A percentile compares a stretch with the other conserved stretches of the same genome.
Evolutionary conservation across 257 asterid genomes (phyloP).

Genomic region (Cruciata laevipes): DNA sequence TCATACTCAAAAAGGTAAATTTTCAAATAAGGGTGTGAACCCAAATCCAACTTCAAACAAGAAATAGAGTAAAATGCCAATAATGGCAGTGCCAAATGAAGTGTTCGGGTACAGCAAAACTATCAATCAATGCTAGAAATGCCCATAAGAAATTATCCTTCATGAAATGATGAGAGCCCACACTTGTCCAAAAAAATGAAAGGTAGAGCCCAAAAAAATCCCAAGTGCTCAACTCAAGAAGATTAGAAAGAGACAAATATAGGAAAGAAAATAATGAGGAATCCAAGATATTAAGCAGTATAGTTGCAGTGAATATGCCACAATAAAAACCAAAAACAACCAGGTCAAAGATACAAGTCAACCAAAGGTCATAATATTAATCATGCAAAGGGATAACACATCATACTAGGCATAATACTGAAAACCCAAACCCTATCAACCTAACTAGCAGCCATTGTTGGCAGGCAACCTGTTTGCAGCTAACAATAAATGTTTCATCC

Average conservation of each 20-base stretch:
- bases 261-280: not conserved
- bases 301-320: not conserved
- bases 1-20: not conserved
- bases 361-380: not conserved
- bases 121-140: not conserved
- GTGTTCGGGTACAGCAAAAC: not conserved
- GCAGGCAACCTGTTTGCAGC: not conserved
- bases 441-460: not conserved
- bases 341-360: not conserved
- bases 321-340: not conserved
- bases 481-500: not conserved
- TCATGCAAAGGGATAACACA: not conserved
- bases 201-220: not conserved
- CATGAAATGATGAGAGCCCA: not conserved
- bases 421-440: not conserved
- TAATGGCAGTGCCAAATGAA: too few species aligned
- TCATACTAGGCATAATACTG: not conserved
- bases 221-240: not conserved
- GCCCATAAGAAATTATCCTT: not conserved
- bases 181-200: not conserved
- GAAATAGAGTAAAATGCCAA: not conserved
- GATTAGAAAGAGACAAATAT: not conserved
- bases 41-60: not conserved
- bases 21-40: not conserved
- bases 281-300: not conserved